Base-by-base conservation (phyloP, 495 filamentous ascomycete genomes). In the Neurospora discreta region DNA sequence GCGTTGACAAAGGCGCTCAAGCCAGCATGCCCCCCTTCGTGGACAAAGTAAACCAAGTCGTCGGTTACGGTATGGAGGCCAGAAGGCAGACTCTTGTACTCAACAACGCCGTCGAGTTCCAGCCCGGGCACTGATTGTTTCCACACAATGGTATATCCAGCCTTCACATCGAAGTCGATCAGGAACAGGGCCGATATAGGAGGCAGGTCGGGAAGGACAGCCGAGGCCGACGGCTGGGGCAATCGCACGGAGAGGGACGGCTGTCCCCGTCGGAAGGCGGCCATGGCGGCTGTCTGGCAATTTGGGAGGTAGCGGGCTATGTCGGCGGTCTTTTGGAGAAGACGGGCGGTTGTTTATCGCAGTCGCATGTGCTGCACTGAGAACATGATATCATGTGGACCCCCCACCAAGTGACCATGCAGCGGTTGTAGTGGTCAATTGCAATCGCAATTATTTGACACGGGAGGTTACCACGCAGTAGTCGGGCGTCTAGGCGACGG, bases 1-100 rank as follows among this genome's bases (percentile, higher is more conserved):
- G 85, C 87, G 79, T 96, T 97, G 80, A 93, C 83, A 77, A 98
- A 99, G 42, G 95, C 93, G 83, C 95, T 98, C 77, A 98, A 85
- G 16, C 95, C 95, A 18, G 93, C 94, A 83, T 94, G 92, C 3
- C 85, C 82, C 9, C 83, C 82, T 71, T 90, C 89, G 77, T 98
- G 93, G 36, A 95, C 88, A 80, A 98, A 99, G 80, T 97, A 97
- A 70, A 99, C 91, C 16, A 98, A 83, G 80, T 99, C 95, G 69
- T 93, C 89, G 65, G 90, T 84, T 11, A 98, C 92, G 72, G 92
- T 92, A 83, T 99, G 95, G 60, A 98, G 81, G 43, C 95, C 95
- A 0, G 94, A 97, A 1, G 95, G 95, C 52, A 99, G 85, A 70
- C 83, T 94, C 81, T 97, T 97, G 87, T 92, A 99, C 79, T 99